A percentile compares a stretch with the other conserved stretches of the same genome.
These are phyloP conservation scores for Candida railenensis DNA, from an alignment of 805 yeast genomes.

Conservation along the genomic window DNA sequence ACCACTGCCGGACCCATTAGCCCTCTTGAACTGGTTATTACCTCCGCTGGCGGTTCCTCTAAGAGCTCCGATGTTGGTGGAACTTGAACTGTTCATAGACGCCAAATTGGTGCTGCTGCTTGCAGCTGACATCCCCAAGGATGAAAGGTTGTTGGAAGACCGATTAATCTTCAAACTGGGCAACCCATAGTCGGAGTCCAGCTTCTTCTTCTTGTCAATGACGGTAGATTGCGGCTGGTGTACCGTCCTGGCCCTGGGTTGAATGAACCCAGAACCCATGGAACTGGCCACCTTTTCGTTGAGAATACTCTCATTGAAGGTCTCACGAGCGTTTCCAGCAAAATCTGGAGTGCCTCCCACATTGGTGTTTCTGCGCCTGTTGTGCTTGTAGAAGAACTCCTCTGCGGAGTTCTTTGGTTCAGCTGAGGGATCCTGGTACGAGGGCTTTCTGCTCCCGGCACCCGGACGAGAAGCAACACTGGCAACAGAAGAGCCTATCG, in stretches of 20 bases:
- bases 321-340: constrained; percentile 4
- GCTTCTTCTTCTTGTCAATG: constrained; percentile 28
- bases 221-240: constrained; percentile 20
- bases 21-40: not conserved
- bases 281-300: constrained; percentile 5
- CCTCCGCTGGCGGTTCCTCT: not conserved
- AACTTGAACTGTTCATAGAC: constrained; percentile 13
- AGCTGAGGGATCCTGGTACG: constrained; percentile 14
- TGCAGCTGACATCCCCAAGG: constrained; percentile 10
- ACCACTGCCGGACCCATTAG: not conserved
- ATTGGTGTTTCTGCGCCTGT: constrained; percentile 12
- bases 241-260: constrained; percentile 41
- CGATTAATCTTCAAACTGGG: constrained; percentile 37
- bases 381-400: constrained; percentile 50
- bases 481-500: not conserved
- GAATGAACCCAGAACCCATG: constrained; percentile 37
- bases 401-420: constrained; percentile 43
- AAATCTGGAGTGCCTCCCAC: not conserved
- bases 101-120: constrained; percentile 16
- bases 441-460: not conserved
- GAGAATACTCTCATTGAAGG: constrained; percentile 4
- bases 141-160: constrained; percentile 23
- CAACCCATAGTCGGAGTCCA: constrained; percentile 28
- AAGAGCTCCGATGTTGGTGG: not conserved
- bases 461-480: not conserved